Evolutionary conservation across 306 rosid species (phyloP), one percentile per base, ranked within the genome.

Genomic region (Prunus campanulata): DNA sequence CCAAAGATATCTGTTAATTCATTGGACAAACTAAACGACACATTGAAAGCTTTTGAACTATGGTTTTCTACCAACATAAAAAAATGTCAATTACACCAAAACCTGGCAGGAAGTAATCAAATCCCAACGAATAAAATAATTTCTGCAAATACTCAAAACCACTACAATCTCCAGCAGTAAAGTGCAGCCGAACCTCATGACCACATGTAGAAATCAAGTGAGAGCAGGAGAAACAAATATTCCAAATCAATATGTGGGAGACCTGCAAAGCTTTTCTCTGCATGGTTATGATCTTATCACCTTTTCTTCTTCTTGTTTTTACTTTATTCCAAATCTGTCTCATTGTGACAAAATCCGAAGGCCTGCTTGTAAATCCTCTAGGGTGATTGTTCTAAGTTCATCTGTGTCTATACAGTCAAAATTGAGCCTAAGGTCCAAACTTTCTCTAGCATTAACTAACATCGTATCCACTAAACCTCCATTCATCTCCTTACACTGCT

Each of bases 381-480:
- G 16, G 70, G 90, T 92, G 76, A 96, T 87, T 30, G 96, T 93
- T 78, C 83, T 77, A 76, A 96, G 92, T 85, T 92, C 93, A 61
- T 93, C 96, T 14, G 96, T 88, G 81, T 91, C 94, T 82, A 85
- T 74, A 82, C 99, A 92, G 47, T 92, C 98, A 80, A 91, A 96
- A 78, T 82, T 81, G 18, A 96, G 97, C 88, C 97, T 89, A 15
- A 90, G 83, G 74, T 96, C 98, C 90, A 96, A 90, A 80, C 82
- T 85, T 77, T 92, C 99, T 84, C 97, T 84, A 6, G 96, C 98
- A 80, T 93, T 96, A 55, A 93, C 89, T 77, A 96, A 82, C 91
- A 91, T 78, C 12, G 96, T 85, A 81, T 90, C 98, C 22, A 91
- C 82, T 78, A 96, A 78, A 50, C 99, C 98, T 4, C 97, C 99